Base-by-base conservation (phyloP, 495 filamentous ascomycete species). In the Neurospora sp. region DNA sequence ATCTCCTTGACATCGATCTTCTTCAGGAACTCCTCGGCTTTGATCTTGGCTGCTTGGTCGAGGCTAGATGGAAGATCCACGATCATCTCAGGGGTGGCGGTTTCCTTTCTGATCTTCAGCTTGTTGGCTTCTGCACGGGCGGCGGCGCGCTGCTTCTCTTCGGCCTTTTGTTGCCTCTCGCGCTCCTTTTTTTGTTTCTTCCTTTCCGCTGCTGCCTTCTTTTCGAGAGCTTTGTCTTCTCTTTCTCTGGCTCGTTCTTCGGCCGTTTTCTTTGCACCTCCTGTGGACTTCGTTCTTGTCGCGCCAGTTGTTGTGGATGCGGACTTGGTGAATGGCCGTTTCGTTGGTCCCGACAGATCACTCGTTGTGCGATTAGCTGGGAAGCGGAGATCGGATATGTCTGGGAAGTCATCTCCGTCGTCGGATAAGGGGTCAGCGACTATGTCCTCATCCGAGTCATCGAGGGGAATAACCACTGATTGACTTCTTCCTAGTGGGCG, bases 61-160 rank as follows among this genome's bases (percentile, higher is more conserved):
- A 96, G 79, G 11, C 84, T 84, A 9, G 77, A 81, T 1, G 92
- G 87, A 27, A 97, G 82, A 79, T 94, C 91, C 5, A 93, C 85
- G n/a, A 97, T 91, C 92, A 97, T 96, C 81, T 97, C 93, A 1
- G 86, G 87, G 0, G 87, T 87, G 0, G 92, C 90, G 18, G 90
- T 85, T 76, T 93, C 96, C 82, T 92, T 94, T 80, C 93, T 89
- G 0, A 88, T 91, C 69, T 89, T 90, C 4, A 91, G 82, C 77
- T 90, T 93, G 81, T 97, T 96, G 61, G 90, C 91, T 68, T 90
- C 90, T 12, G 88, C 87, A 11, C 94, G 82, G 48, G 94, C 92
- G 14, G 88, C 87, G 16, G 88, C 90, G 12, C 83, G 83, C 70
- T 91, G 87, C 77, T 91, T 94, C 76, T 92, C 88, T 61, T 81